These are phyloP conservation scores for Aureobasidium sp. DNA, from an alignment of 2,329 filamentous ascomycete species.

Conservation along the genomic window DNA sequence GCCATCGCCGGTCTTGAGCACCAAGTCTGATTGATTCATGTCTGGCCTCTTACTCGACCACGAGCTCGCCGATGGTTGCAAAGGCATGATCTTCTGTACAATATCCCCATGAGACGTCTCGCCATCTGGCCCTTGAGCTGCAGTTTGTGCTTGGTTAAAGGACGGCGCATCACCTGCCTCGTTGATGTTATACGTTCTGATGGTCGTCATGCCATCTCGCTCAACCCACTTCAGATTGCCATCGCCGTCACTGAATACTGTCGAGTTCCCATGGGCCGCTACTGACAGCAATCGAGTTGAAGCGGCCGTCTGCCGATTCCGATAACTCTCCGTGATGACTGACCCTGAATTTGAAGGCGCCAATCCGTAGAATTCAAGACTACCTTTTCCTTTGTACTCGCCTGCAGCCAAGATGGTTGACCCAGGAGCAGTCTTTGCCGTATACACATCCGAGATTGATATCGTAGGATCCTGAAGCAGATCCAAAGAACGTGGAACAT, in stretches of 20 bases:
- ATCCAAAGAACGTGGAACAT: slow-evolving; percentile 56
- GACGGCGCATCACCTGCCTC: slow-evolving; percentile 20
- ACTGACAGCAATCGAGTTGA: slow-evolving; percentile 76
- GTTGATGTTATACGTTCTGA: slow-evolving; percentile 54
- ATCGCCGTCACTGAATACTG: slow-evolving; percentile 77
- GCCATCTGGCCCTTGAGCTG: slow-evolving; percentile 20
- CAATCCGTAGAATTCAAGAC: slow-evolving; percentile 76
- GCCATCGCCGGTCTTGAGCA: slow-evolving; percentile 81
- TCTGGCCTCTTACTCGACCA: slow-evolving; percentile 22
- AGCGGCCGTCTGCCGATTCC: slow-evolving; percentile 78
- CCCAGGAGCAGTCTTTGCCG: slow-evolving; percentile 48
- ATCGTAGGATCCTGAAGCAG: slow-evolving; percentile 45
- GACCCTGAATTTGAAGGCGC: slow-evolving; percentile 28
- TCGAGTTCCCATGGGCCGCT: slow-evolving; percentile 69
- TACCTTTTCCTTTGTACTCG: slow-evolving; percentile 87
- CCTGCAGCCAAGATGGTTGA: slow-evolving; percentile 74
- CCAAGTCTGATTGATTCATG: slow-evolving; percentile 53
- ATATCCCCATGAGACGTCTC: slow-evolving; percentile 54
- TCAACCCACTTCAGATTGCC: slow-evolving; percentile 89
- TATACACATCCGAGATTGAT: slow-evolving; percentile 45
- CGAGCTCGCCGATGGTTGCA: slow-evolving; percentile 17
- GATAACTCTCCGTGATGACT: slow-evolving; percentile 36
- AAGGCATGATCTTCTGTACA: slow-evolving; percentile 69
- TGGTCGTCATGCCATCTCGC: slow-evolving; percentile 59
- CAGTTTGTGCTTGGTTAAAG: slow-evolving; percentile 14